Conservation (phyloP, 129 eudicot species). For the Dittrichia graveolens region DNA sequence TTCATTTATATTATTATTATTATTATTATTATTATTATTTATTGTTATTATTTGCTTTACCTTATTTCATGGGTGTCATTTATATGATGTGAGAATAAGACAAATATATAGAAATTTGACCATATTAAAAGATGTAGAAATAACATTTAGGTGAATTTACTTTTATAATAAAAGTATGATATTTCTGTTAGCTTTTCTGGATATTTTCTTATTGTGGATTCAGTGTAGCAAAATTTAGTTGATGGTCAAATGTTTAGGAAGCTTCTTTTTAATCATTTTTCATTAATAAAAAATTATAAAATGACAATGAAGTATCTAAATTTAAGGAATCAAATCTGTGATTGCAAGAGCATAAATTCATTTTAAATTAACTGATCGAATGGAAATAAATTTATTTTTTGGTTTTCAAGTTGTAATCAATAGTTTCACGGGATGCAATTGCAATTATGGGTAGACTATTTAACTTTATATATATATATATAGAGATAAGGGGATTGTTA, state of each 20-base stretch:
- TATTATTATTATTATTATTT: background rate
- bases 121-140: too few species aligned
- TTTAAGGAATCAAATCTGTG: conserved; percentile 17
- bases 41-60: background rate
- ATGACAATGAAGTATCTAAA: background rate
- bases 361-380: background rate
- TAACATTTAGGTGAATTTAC: too few species aligned
- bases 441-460: background rate
- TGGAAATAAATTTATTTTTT: too few species aligned
- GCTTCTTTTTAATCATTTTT: too few species aligned
- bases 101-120: too few species aligned
- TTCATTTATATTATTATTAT: background rate
- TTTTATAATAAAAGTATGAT: too few species aligned
- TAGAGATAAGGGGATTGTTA: too few species aligned
- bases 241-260: too few species aligned
- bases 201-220: too few species aligned
- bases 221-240: too few species aligned
- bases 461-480: too few species aligned
- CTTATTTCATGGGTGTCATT: background rate
- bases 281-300: background rate
- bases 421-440: background rate
- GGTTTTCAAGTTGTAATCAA: background rate
- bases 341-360: background rate
- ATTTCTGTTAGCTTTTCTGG: too few species aligned
- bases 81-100: background rate